Percentiles rank a stretch among this genome's conserved stretches.
These are phyloP conservation scores for Boletellus sp. DNA, from an alignment of 768 basidiomycete genomes.

Conservation along the genomic window DNA sequence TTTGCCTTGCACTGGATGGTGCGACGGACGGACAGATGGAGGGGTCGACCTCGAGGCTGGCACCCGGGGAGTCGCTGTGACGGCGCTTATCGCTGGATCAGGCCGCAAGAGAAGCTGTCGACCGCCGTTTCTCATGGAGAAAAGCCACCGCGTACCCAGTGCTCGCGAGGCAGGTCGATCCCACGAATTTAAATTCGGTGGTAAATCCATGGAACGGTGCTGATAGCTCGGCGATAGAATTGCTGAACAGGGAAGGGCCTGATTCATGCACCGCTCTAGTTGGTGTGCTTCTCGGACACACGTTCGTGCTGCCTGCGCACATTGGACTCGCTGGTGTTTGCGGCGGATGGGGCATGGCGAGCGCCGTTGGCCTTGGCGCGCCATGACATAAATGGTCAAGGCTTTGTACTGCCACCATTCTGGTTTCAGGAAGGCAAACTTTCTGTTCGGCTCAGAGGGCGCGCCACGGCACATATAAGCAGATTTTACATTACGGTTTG, in stretches of 20 bases:
- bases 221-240: constrained; percentile 21
- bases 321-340: neutral
- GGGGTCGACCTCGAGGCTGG: neutral
- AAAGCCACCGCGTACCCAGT: neutral
- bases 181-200: constrained; percentile 15
- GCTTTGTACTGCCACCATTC: neutral
- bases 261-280: neutral
- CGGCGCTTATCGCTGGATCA: neutral
- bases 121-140: neutral
- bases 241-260: constrained; percentile 2
- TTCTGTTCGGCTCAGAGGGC: constrained; percentile 8
- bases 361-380: neutral
- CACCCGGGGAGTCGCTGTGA: neutral
- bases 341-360: neutral
- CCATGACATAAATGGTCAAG: neutral
- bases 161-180: constrained; percentile 12
- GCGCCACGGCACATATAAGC: constrained; percentile 21
- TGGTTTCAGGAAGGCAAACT: constrained; percentile 6
- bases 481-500: constrained; percentile 25
- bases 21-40: neutral
- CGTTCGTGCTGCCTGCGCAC: neutral
- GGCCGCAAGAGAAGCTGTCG: neutral
- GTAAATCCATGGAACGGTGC: constrained; percentile 18
- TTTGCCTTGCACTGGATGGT: constrained; percentile 5
- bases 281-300: constrained; percentile 4